phyloP scores from a whole-genome alignment of 2,329 filamentous ascomycete genomes.

The Venturia oleaginea region DNA sequence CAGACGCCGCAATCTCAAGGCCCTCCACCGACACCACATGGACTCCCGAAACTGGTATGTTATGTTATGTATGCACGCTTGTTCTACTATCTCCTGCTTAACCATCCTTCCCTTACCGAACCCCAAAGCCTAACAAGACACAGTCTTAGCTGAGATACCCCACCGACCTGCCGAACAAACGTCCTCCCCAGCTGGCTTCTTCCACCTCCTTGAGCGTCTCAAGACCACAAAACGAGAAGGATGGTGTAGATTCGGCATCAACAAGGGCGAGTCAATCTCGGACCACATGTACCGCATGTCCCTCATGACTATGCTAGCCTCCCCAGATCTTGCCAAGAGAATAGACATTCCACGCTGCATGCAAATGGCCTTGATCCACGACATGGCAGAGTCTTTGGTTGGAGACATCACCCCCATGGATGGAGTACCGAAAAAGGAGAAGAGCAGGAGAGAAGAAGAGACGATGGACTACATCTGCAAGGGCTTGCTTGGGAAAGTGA shows the following conservation, averaged over 20 bases:
- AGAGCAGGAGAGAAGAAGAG: slow-evolving; percentile 73
- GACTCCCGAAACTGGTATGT: slow-evolving; percentile 11
- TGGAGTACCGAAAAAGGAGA: slow-evolving; percentile 74
- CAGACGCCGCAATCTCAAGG: not conserved
- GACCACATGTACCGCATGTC: slow-evolving; percentile 99
- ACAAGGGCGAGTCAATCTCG: slow-evolving; percentile 73
- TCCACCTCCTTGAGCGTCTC: slow-evolving; percentile 85
- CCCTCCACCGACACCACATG: not conserved
- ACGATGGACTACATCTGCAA: slow-evolving; percentile 88
- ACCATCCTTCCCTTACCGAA: not conserved
- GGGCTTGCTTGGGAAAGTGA: slow-evolving; percentile 62
- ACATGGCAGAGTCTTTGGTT: slow-evolving; percentile 93
- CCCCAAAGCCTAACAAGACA: not conserved
- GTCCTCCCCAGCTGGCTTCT: slow-evolving; percentile 75
- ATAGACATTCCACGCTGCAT: slow-evolving; percentile 78
- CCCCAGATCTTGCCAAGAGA: slow-evolving; percentile 58
- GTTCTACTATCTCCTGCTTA: not conserved
- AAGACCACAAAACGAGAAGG: slow-evolving; percentile 97
- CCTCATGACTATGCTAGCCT: slow-evolving; percentile 86
- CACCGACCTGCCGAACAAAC: slow-evolving; percentile 50
- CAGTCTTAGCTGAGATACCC: slow-evolving; percentile 39
- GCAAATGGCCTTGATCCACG: slow-evolving; percentile 91
- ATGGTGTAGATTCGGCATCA: slow-evolving; percentile 81
- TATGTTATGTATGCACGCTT: not conserved
- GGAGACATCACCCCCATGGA: slow-evolving; percentile 96